Evolutionary conservation across 306 rosid genomes (phyloP).

Genomic region (Cyamopsis tetragonoloba): DNA sequence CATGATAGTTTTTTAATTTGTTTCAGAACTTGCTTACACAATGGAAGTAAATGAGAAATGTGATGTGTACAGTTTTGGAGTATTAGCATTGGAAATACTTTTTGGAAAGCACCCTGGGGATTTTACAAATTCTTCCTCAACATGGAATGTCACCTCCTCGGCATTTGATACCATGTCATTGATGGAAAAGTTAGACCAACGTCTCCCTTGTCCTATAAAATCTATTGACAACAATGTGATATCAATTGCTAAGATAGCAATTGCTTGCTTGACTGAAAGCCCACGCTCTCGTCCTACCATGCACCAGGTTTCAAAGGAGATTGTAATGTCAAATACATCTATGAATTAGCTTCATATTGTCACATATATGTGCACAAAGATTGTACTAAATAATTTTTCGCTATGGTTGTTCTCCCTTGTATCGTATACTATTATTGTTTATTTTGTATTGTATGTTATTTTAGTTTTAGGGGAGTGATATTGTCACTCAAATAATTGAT

Average conservation of each 20-base stretch:
- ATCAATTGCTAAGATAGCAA: not conserved
- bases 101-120: slow-evolving; percentile 16
- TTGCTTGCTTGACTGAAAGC: not conserved
- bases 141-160: not conserved
- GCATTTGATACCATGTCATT: not conserved
- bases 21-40: not conserved
- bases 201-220: not conserved
- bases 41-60: slow-evolving; percentile 16
- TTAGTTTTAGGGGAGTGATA: too few relatives aligned
- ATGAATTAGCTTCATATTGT: too few relatives aligned
- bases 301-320: not conserved
- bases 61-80: slow-evolving; percentile 21
- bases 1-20: not conserved
- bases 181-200: not conserved
- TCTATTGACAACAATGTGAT: not conserved
- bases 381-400: too few relatives aligned
- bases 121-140: not conserved
- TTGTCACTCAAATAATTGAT: too few relatives aligned
- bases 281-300: slow-evolving; percentile 16
- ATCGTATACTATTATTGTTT: too few relatives aligned
- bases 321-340: not conserved
- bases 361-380: too few relatives aligned
- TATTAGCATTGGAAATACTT: slow-evolving; percentile 18
- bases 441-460: too few relatives aligned
- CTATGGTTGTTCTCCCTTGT: too few relatives aligned